Evolutionary conservation across 2,329 filamentous ascomycete genomes (phyloP).

Genomic region (Pseudogymnoascus sp.): DNA sequence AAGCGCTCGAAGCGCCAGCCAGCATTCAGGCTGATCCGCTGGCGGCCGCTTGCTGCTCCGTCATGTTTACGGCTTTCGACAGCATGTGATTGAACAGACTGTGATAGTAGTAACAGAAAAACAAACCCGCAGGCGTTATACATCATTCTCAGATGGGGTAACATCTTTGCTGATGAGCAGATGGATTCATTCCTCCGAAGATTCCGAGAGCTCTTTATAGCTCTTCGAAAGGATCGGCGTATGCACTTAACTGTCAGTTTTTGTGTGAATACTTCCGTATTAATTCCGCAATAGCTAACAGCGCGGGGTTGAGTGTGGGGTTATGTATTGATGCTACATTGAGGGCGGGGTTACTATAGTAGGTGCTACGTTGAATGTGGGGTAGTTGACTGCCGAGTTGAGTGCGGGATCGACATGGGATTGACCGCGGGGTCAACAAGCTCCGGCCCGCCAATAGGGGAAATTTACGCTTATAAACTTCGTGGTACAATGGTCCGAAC

Average conservation of each 20-base stretch:
- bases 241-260: neutral
- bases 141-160: neutral
- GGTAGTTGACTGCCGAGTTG: neutral
- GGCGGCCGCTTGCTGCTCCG: neutral
- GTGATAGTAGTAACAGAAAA: neutral
- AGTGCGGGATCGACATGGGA: neutral
- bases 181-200: neutral
- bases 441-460: neutral
- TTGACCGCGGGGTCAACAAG: neutral
- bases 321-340: neutral
- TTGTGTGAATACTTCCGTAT: neutral
- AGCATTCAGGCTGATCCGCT: constrained; percentile 19
- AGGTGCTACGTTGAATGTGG: neutral
- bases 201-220: constrained; percentile 1
- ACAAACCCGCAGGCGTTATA: neutral
- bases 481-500: constrained; percentile 3
- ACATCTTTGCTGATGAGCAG: neutral
- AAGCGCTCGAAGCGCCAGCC: constrained; percentile 34
- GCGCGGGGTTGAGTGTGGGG: neutral
- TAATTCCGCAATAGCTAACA: neutral
- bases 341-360: neutral
- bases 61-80: neutral
- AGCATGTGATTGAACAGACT: neutral
- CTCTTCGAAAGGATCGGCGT: neutral
- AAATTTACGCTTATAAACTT: neutral